These are phyloP conservation scores for Lumnitzera racemosa DNA, from an alignment of 345 rosid species.

Conservation along the genomic window DNA sequence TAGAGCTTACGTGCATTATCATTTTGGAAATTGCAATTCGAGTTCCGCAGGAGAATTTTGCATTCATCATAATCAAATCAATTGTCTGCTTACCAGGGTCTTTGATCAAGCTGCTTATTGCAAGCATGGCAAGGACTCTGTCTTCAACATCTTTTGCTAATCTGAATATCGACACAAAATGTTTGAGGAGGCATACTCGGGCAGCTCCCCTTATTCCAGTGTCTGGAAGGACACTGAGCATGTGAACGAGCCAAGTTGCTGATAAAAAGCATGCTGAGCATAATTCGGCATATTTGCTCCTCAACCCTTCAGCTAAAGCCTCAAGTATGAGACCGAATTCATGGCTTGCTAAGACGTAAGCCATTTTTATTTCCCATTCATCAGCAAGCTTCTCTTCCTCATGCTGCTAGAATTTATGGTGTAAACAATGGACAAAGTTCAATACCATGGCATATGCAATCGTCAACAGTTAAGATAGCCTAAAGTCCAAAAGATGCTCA, in stretches of 20 bases:
- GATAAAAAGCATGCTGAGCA: conserved; percentile 42
- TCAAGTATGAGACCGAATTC: conserved; percentile 62
- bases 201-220: conserved; percentile 60
- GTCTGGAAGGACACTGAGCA: conserved; percentile 52
- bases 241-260: conserved; percentile 54
- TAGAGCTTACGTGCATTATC: background rate
- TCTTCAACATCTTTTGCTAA: conserved; percentile 47
- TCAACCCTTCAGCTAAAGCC: conserved; percentile 60
- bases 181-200: conserved; percentile 55
- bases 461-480: background rate
- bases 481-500: conserved; percentile 18
- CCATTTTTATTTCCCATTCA: conserved; percentile 59
- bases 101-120: conserved; percentile 46
- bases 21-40: too few species aligned
- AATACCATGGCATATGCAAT: background rate
- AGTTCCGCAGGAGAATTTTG: too few species aligned
- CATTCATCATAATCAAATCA: background rate
- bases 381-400: conserved; percentile 57
- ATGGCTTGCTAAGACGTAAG: conserved; percentile 48
- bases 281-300: conserved; percentile 34
- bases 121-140: conserved; percentile 49
- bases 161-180: conserved; percentile 35
- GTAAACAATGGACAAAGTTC: background rate
- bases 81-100: conserved; percentile 36
- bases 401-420: conserved; percentile 14